Evolutionary conservation across 2,329 filamentous ascomycete species (phyloP).

Genomic region (Canariomyces notabilis): DNA sequence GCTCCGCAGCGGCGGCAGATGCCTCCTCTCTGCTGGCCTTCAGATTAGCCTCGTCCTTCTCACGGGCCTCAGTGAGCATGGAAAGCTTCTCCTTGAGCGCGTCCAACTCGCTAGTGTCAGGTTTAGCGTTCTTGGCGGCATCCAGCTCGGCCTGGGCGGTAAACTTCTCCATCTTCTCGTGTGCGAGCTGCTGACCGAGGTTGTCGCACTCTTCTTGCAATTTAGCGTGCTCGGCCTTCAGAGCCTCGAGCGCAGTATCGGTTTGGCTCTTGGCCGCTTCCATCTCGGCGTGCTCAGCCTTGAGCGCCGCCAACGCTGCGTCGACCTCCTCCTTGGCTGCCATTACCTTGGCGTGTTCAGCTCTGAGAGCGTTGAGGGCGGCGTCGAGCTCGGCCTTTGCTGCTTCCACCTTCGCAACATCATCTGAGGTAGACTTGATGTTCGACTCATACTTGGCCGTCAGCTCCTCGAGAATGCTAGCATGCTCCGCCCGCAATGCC

Average conservation of each 20-base stretch:
- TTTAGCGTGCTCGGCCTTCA: slow-evolving; percentile 40
- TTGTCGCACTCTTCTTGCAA: slow-evolving; percentile 44
- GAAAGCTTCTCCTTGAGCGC: slow-evolving; percentile 47
- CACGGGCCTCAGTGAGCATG: slow-evolving; percentile 42
- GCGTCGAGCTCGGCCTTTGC: slow-evolving; percentile 35
- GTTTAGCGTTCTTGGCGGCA: slow-evolving; percentile 49
- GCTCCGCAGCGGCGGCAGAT: slow-evolving; percentile 31
- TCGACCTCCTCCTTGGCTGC: slow-evolving; percentile 43
- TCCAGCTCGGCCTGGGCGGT: slow-evolving; percentile 58
- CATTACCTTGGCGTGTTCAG: slow-evolving; percentile 39
- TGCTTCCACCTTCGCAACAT: slow-evolving; percentile 33
- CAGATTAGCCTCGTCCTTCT: slow-evolving; percentile 34
- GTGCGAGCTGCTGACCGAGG: slow-evolving; percentile 50
- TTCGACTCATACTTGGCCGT: slow-evolving; percentile 36
- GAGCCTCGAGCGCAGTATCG: slow-evolving; percentile 32
- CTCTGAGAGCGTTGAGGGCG: slow-evolving; percentile 34
- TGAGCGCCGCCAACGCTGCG: slow-evolving; percentile 31
- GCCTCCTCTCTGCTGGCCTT: slow-evolving; percentile 34
- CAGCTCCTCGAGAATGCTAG: slow-evolving; percentile 40
- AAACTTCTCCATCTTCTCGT: slow-evolving; percentile 57
- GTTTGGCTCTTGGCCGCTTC: slow-evolving; percentile 35
- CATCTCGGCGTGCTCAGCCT: slow-evolving; percentile 40
- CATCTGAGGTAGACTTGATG: slow-evolving; percentile 27
- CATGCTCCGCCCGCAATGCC: slow-evolving; percentile 29
- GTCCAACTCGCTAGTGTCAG: slow-evolving; percentile 52